Conservation (phyloP, 2,329 filamentous ascomycete genomes). For the Claviceps cyperi region DNA sequence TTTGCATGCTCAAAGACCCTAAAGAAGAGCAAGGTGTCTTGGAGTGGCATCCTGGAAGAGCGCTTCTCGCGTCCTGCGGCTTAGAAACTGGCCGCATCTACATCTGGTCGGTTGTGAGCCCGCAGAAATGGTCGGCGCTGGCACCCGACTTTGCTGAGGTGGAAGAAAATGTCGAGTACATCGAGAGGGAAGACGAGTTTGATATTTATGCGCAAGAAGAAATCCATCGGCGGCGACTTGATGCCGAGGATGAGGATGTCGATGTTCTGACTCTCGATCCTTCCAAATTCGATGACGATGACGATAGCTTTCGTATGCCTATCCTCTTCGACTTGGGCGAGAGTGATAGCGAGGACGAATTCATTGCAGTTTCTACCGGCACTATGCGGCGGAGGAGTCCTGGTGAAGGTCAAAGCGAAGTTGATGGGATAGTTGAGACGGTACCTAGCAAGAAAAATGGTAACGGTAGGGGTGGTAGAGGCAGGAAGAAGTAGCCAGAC, state of each 20-base stretch:
- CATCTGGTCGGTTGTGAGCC: constrained; percentile 89
- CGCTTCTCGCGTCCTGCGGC: constrained; percentile 80
- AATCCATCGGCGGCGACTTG: constrained; percentile 76
- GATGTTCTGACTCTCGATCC: constrained; percentile 72
- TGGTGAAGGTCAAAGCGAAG: constrained; percentile 52
- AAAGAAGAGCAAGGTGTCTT: constrained; percentile 94
- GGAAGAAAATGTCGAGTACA: constrained; percentile 95
- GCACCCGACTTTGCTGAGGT: constrained; percentile 96
- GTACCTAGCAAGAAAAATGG: constrained; percentile 24
- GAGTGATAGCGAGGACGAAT: constrained; percentile 91
- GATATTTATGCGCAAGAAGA: constrained; percentile 94
- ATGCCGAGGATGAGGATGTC: constrained; percentile 84
- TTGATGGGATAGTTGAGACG: constrained; percentile 34
- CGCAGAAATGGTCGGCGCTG: constrained; percentile 92
- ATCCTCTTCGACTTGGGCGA: constrained; percentile 86
- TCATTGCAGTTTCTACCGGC: constrained; percentile 51
- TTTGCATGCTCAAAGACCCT: constrained; percentile 92
- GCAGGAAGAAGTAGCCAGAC: constrained; percentile 23
- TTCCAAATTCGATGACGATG: constrained; percentile 43
- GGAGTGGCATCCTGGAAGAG: constrained; percentile 87
- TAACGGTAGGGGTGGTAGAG: constrained; percentile 22
- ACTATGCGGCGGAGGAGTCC: constrained; percentile 81
- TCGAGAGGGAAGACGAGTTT: constrained; percentile 92
- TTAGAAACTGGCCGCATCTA: constrained; percentile 88
- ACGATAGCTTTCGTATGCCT: constrained; percentile 71